Base-by-base conservation (phyloP, 208 protist species). In the Leishmania arabica region DNA sequence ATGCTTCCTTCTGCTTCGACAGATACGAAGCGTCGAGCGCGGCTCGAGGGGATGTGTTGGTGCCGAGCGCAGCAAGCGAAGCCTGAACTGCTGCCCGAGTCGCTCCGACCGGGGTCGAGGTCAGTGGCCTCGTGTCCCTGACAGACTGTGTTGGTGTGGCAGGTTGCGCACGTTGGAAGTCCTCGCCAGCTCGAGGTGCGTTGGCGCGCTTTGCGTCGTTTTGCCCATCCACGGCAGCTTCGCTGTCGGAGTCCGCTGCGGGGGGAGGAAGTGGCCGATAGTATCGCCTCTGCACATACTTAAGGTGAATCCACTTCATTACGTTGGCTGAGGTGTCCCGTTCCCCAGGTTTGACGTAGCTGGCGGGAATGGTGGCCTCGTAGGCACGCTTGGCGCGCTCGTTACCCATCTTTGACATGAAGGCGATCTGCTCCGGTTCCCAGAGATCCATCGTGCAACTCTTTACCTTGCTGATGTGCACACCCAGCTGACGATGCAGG, bases 401-500 rank as follows among this genome's bases (percentile, higher is more conserved):
- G 75, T 96, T 96, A 15, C 93, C 93, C 83, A 93, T 93, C 4
- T 75, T 34, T 7, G 81, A 82, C 88, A 96, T 95, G 62, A 91
- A 91, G 11, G 82, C 86, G 65, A 96, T 88, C 79, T 96, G 90
- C 66, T 88, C 89, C 58, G 82, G 68, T 49, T 95, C 91, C 93
- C 93, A 96, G 7, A 92, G 75, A 75, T 96, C 93, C 93, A 96
- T 96, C 27, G 92, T 97, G 73, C 91, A 91, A 75, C 92, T 97
- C 47, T 91, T 89, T 53, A 99, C 93, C 74, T 95, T 92, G 77
- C 89, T 97, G 64, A 98, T 88, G 80, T 98, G 94, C 56, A 97
- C 94, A 15, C 97, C 97, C 0, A 99, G 89, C 77, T 95, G 95
- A 21, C 97, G 90, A 80, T 99, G 97, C 27, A 98, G 87, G n/a